A percentile compares a stretch with the other conserved stretches of the same genome.
Conservation (phyloP, 2,329 filamentous ascomycete genomes). For the Exophiala mesophila region DNA sequence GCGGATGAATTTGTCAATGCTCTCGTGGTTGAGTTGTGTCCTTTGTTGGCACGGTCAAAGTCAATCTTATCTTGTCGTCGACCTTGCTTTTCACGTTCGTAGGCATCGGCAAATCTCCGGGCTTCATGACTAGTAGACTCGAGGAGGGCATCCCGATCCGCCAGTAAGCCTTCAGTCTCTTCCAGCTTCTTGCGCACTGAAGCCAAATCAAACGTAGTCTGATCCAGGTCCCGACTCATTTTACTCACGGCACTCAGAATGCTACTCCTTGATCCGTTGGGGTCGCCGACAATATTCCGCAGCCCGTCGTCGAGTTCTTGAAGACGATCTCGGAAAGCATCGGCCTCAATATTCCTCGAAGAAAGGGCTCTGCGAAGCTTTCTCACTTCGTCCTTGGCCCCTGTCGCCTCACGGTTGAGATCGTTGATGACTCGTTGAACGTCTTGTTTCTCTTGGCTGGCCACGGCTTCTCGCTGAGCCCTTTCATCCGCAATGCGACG, state of each 20-base stretch:
- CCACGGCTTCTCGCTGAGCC: conserved; percentile 79
- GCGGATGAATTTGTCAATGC: conserved; percentile 81
- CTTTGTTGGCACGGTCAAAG: conserved; percentile 83
- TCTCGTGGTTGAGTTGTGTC: conserved; percentile 78
- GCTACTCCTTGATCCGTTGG: conserved; percentile 78
- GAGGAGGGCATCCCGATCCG: conserved; percentile 80
- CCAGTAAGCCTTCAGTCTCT: conserved; percentile 88
- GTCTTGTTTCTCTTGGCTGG: conserved; percentile 86
- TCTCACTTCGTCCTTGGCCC: conserved; percentile 79
- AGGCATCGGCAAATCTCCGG: conserved; percentile 74
- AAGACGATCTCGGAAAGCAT: conserved; percentile 84
- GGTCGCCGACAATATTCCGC: conserved; percentile 78
- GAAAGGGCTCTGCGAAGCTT: conserved; percentile 77
- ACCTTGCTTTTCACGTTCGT: conserved; percentile 82
- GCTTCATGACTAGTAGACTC: conserved; percentile 85
- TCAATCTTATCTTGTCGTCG: conserved; percentile 83
- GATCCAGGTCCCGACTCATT: conserved; percentile 81
- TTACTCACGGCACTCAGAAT: conserved; percentile 82
- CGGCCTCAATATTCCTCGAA: conserved; percentile 79
- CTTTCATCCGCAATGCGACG: conserved; percentile 73
- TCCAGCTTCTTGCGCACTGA: conserved; percentile 68
- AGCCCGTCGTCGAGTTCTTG: conserved; percentile 87
- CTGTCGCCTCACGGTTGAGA: conserved; percentile 76
- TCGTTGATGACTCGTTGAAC: conserved; percentile 91
- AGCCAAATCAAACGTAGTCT: conserved; percentile 76